Conservation (phyloP, 352 stramenopile species). For the Phytophthora aleatoria region DNA sequence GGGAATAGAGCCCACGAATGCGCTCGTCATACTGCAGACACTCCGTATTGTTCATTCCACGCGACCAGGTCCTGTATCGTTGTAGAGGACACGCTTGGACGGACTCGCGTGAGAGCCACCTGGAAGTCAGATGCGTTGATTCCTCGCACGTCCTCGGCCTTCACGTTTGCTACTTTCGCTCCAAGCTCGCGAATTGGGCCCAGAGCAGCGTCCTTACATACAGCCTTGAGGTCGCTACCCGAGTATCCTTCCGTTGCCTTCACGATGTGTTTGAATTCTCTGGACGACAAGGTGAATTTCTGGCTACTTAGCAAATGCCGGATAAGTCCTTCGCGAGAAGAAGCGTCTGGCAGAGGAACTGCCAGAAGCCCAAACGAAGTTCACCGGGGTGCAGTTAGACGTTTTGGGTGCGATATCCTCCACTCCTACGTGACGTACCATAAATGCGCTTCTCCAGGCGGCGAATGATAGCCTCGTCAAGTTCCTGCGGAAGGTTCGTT, state of each 20-base stretch:
- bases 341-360: slow-evolving; percentile 77
- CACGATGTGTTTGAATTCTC: slow-evolving; percentile 74
- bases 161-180: slow-evolving; percentile 55
- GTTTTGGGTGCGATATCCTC: not conserved
- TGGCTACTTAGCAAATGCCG: slow-evolving; percentile 63
- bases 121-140: slow-evolving; percentile 68
- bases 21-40: slow-evolving; percentile 50
- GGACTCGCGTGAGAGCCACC: slow-evolving; percentile 58
- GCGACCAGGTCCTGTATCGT: slow-evolving; percentile 57
- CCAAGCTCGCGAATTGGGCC: slow-evolving; percentile 89
- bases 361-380: slow-evolving; percentile 1
- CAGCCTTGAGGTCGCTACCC: slow-evolving; percentile 89
- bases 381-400: not conserved
- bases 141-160: slow-evolving; percentile 62
- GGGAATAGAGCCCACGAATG: slow-evolving; percentile 27
- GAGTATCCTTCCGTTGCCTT: slow-evolving; percentile 84
- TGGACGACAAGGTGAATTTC: slow-evolving; percentile 52
- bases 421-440: slow-evolving; percentile 40
- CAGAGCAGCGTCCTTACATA: slow-evolving; percentile 95
- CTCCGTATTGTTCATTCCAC: slow-evolving; percentile 79
- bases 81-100: slow-evolving; percentile 69
- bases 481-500: slow-evolving; percentile 86
- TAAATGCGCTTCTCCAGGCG: slow-evolving; percentile 90
- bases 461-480: slow-evolving; percentile 88
- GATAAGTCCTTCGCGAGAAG: slow-evolving; percentile 59